Base-by-base conservation (phyloP, 257 asterid genomes). In the Mitragyna speciosa region DNA sequence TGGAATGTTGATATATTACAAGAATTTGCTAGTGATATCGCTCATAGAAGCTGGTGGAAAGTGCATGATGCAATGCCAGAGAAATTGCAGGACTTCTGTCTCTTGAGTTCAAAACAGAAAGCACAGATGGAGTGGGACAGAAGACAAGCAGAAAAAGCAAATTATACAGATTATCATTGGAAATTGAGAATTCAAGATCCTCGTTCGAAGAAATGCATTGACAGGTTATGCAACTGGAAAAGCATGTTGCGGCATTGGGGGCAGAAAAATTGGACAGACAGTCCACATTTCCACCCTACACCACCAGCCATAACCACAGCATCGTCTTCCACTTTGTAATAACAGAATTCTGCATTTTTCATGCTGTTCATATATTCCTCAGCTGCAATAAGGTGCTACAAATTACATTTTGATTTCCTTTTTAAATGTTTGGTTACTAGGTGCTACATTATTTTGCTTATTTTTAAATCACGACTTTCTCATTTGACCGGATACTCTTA, bases 161-260 rank as follows among this genome's bases (percentile, higher is more conserved):
- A 93, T 68, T 93, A 83, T 30, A 81, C 91, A 43, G 96, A 93
- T 73, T 96, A 97, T 26, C 97, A 94, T 76, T 94, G 98, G 98
- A 89, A 85, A 71, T 83, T 88, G 9, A 84, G 82, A 87, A 89
- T 93, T 54, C 68, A 84, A 72, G 97, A 94, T 56, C 82, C 86
- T 7, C 82, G 98, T 11, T 78, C 93, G 69, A 86, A 76, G 41
- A 88, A 80, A 56, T 92, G 98, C 82, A 92, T 87, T 12, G 98
- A 94, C 81, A 89, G 91, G 0, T 91, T 94, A 72, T 94, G 98
- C 86, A 92, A 86, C 83, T 92, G 97, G 98, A 97, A 94, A 78
- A 94, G 98, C 79, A 92, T 94, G 97, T 74, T 94, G 73, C 88
- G 96, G 98, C 97, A 94, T 45, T 94, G 98, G 98, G 98, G 98